phyloP scores from a whole-genome alignment of 257 asterid species.

The Solanum ossicruentum region DNA sequence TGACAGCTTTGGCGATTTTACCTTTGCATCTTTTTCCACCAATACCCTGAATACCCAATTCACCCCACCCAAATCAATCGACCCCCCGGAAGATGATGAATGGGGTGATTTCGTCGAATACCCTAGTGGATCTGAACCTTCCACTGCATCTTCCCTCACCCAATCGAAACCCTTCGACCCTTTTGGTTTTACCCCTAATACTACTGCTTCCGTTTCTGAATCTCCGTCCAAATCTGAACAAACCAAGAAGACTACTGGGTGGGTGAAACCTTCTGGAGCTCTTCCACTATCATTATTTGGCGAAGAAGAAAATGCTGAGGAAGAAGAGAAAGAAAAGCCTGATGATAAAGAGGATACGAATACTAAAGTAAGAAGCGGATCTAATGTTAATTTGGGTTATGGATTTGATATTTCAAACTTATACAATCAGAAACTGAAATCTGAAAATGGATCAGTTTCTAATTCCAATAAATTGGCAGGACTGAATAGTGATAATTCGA shows the following conservation, averaged over 20 bases:
- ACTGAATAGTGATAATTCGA: background rate
- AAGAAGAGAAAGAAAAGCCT: constrained; percentile 8
- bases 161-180: constrained; percentile 24
- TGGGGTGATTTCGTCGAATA: constrained; percentile 78
- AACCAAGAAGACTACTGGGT: constrained; percentile 11
- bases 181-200: background rate
- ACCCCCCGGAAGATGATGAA: constrained; percentile 25
- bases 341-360: background rate
- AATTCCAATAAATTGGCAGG: background rate
- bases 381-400: constrained; percentile 13
- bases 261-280: constrained; percentile 65
- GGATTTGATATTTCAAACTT: constrained; percentile 20
- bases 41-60: constrained; percentile 11
- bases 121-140: constrained; percentile 19
- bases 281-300: constrained; percentile 70
- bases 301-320: constrained; percentile 34
- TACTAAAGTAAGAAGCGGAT: constrained; percentile 5
- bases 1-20: constrained; percentile 62
- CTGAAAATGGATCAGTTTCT: constrained; percentile 7
- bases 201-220: background rate
- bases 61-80: constrained; percentile 5
- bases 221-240: background rate
- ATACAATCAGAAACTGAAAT: constrained; percentile 18
- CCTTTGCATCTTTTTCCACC: constrained; percentile 38
- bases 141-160: constrained; percentile 16